Evolutionary conservation across 345 rosid species (phyloP), one percentile per base, ranked within the genome.

Genomic region (Dipteronia sinensis): DNA sequence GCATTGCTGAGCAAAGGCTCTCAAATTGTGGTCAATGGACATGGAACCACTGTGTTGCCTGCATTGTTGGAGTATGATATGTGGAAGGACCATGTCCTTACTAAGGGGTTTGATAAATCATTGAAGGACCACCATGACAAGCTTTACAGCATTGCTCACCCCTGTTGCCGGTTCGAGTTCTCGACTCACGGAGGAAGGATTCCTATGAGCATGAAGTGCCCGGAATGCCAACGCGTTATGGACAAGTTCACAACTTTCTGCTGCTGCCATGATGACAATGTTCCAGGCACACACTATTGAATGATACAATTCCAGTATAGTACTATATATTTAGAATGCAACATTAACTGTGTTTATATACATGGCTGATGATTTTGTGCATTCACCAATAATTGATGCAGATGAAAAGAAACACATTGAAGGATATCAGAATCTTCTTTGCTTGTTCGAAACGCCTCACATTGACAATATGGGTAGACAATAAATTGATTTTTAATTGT

Each of bases 161-260:
- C 91, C 0, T 95, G 98, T 77, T 80, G 87, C 83, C 89, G 92
- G 9, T 92, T 95, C 31, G 98, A 95, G 78, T 90, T 95, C 85
- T 90, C 89, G 11, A 75, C 77, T 79, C 70, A 71, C 3, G 77
- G 84, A 6, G 90, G 92, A 58, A 88, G 90, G 81, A 89, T 90
- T 74, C 98, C 99, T 0, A 86, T 83, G 17, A 83, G 73, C 77
- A 77, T 93, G 90, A 89, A 78, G 68, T 95, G 98, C 86, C 94
- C 96, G 10, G 96, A 95, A 74, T 93, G 99, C 73, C 80, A 76
- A 7, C 94, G 92, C 11, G 1, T 25, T 12, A 95, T 95, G 99
- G 93, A 90, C 85, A 92, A 84, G 81, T 86, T 85, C 87, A 66
- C 79, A 42, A 85, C 88, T 59, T 95, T 90, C 87, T 46, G 82